Conservation (phyloP, 164 flowering plant species). For the Umbellularia californica region DNA sequence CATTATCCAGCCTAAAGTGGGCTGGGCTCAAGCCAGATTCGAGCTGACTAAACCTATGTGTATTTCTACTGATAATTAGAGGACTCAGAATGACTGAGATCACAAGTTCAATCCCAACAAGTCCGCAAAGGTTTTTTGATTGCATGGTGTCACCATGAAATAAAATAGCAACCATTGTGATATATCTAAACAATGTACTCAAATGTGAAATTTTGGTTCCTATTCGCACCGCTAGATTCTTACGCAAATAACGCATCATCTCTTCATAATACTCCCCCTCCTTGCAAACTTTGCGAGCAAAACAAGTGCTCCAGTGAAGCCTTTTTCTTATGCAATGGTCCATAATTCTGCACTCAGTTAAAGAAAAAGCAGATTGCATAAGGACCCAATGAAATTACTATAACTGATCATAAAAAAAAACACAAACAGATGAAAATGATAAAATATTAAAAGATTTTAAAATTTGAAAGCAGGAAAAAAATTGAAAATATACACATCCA, state of each 20-base stretch:
- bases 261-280: constrained; percentile 97
- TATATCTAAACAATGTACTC: too few relatives aligned
- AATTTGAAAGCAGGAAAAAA: not conserved
- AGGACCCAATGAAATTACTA: not conserved
- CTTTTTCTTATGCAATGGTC: constrained; percentile 91
- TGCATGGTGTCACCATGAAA: not conserved
- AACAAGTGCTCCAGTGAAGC: constrained; percentile 80
- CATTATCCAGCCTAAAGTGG: too few relatives aligned
- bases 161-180: not conserved
- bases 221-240: constrained; percentile 76
- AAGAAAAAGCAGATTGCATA: not conserved
- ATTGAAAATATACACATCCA: too few relatives aligned
- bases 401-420: not conserved
- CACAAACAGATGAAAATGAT: not conserved
- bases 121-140: not conserved
- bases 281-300: constrained; percentile 90
- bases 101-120: not conserved
- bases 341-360: constrained; percentile 49
- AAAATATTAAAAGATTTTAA: not conserved
- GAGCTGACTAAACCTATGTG: too few relatives aligned
- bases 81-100: not conserved
- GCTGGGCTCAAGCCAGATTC: too few relatives aligned
- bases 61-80: too few relatives aligned
- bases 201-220: not conserved
- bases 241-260: constrained; percentile 95